Percentiles rank a stretch among this genome's conserved stretches.
phyloP scores from a whole-genome alignment of 1,139 yeast species.

The Candida albicans region DNA sequence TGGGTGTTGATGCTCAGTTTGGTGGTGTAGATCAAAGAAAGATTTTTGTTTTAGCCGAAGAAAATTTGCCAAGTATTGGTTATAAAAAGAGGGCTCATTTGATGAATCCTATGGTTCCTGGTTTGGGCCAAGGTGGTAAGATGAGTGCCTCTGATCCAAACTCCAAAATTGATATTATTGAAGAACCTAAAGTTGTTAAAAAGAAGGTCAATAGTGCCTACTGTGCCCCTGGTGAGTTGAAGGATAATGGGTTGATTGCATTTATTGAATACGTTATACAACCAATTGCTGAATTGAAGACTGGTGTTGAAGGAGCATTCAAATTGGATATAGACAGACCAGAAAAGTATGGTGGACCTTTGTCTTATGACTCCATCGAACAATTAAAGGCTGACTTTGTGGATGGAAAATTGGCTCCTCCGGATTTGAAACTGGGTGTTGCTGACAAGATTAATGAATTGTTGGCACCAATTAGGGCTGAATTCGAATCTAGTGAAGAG shows the following conservation, averaged over 20 bases:
- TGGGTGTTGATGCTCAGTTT: slow-evolving; percentile 89
- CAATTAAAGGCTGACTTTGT: slow-evolving; percentile 71
- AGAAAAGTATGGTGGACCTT: slow-evolving; percentile 94
- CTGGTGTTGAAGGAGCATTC: slow-evolving; percentile 52
- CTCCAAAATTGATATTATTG: slow-evolving; percentile 90
- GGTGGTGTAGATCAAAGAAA: slow-evolving; percentile 99
- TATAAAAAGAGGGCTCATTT: slow-evolving; percentile 97
- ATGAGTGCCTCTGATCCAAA: slow-evolving; percentile 99
- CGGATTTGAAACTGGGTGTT: slow-evolving; percentile 91
- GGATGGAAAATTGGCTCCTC: slow-evolving; percentile 77
- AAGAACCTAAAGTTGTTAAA: slow-evolving; percentile 81
- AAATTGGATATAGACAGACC: slow-evolving; percentile 82
- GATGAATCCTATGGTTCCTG: slow-evolving; percentile 99
- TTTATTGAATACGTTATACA: slow-evolving; percentile 81
- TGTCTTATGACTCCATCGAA: slow-evolving; percentile 68
- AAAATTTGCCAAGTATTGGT: slow-evolving; percentile 80
- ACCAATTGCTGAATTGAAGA: slow-evolving; percentile 79
- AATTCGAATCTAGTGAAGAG: slow-evolving; percentile 58
- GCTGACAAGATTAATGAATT: slow-evolving; percentile 77
- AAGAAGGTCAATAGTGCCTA: slow-evolving; percentile 91
- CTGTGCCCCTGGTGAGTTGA: slow-evolving; percentile 94
- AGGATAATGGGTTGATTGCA: slow-evolving; percentile 86
- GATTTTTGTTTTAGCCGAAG: slow-evolving; percentile 96
- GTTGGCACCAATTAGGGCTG: slow-evolving; percentile 82
- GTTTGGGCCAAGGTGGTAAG: slow-evolving; percentile 94